Base-by-base conservation (phyloP, 2,329 filamentous ascomycete species). In the Colletotrichum spaethianum region DNA sequence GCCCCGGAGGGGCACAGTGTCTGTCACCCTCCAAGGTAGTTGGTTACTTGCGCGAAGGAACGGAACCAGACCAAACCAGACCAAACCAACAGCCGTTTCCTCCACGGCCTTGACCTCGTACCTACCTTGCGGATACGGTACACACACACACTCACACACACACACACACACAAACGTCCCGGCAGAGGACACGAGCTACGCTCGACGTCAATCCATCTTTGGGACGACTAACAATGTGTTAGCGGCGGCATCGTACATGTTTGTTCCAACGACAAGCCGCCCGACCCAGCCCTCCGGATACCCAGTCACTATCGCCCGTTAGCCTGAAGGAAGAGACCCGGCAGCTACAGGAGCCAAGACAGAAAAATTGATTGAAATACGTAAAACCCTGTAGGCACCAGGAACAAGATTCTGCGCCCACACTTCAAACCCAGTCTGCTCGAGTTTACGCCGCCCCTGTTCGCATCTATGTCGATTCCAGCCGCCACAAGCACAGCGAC, bases 1-100 rank as follows among this genome's bases (percentile, higher is more conserved):
- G 70, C 70, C 42, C 66, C 66, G 40, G 61, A 73, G 70, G 73
- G 73, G 73, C 73, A 67, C 73, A 74, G 72, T 74, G 70, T 74
- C 65, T 65, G 52, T 31, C 67, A 11, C 33, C 14, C 33, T 53
- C 38, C 48, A 53, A 53, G 60, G 61, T 66, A 62, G 64, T 73
- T 73, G 62, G 61, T 67, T 42, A 52, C 48, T 40, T 36, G 16
- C 44, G 33, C 48, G 57, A 70, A 61, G 65, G 59, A 72, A 55
- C 46, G 61, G 36, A 63, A 44, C 61, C 61, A 63, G 55, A 63
- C 60, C 33, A 52, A 9, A 61, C 57, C 42, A 61, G 28, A 59
- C 64, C 67, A 52, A 70, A 56, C 70, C 70, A 72, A 72, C 66
- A 55, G 38, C 59, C 65, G 57, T 60, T 33, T 53, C 28, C 53